Conservation (phyloP, 495 filamentous ascomycete species). For the Neurospora sp. region DNA sequence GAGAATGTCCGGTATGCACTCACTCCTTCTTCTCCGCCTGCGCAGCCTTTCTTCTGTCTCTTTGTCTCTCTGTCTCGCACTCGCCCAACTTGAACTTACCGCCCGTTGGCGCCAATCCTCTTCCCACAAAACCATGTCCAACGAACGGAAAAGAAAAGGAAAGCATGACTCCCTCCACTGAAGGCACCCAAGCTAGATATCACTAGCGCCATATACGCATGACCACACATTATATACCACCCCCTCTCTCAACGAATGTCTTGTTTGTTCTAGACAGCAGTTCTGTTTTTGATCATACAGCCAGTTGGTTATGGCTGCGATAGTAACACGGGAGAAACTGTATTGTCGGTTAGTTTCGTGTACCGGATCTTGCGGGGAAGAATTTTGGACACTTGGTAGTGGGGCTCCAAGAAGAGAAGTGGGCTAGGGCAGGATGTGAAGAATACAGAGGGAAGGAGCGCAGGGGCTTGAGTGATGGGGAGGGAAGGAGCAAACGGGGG, state of each 20-base stretch:
- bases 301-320: constrained; percentile 36
- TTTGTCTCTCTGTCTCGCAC: neutral
- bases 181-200: neutral
- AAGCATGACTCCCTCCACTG: neutral
- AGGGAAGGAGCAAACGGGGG: neutral
- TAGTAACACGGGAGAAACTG: constrained; percentile 45
- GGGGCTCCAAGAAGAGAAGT: neutral
- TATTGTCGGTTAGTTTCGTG: constrained; percentile 9
- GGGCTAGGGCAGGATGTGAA: neutral
- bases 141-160: neutral
- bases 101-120: neutral
- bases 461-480: neutral
- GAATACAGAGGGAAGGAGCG: neutral
- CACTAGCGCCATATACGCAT: neutral
- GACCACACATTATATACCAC: neutral
- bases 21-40: neutral
- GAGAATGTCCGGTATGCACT: neutral
- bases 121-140: neutral
- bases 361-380: neutral
- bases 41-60: neutral
- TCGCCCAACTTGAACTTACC: neutral
- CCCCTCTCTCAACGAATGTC: constrained; percentile 1
- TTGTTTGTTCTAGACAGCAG: constrained; percentile 1
- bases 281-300: constrained; percentile 24
- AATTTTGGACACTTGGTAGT: neutral